Conservation (phyloP, 371 early-diverging fungal species). For the Mycotypha africana region DNA sequence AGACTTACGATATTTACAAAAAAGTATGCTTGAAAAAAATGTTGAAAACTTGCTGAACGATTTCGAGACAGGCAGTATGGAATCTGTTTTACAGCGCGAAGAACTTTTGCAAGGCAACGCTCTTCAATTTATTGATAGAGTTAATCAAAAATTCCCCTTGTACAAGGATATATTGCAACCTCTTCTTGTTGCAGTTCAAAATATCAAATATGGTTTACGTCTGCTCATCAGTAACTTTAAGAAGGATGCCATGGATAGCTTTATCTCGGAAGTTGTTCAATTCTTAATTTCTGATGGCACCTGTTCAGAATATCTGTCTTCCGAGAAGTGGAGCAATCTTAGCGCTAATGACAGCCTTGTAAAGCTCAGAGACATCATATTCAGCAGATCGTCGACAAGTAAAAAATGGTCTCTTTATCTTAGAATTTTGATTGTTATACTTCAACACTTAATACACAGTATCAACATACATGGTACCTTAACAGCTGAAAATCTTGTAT, state of each 20-base stretch:
- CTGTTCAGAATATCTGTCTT: conserved; percentile 26
- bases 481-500: conserved; percentile 39
- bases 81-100: conserved; percentile 50
- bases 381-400: conserved; percentile 42
- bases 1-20: conserved; percentile 68
- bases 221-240: conserved; percentile 38
- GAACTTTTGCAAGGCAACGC: conserved; percentile 68
- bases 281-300: conserved; percentile 42
- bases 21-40: conserved; percentile 55
- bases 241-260: conserved; percentile 21
- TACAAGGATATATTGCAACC: conserved; percentile 82
- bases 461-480: conserved; percentile 55
- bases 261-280: conserved; percentile 37
- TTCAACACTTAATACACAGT: conserved; percentile 48
- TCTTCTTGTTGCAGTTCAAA: conserved; percentile 60
- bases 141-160: conserved; percentile 50
- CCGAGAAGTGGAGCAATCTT: conserved; percentile 41
- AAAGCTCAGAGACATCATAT: conserved; percentile 44
- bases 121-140: conserved; percentile 61
- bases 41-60: conserved; percentile 39
- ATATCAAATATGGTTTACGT: conserved; percentile 76
- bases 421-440: conserved; percentile 51
- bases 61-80: conserved; percentile 26
- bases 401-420: conserved; percentile 65
- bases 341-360: conserved; percentile 38